Conservation (phyloP, 2,329 filamentous ascomycete genomes). For the Chrysoporthe austroafricana region DNA sequence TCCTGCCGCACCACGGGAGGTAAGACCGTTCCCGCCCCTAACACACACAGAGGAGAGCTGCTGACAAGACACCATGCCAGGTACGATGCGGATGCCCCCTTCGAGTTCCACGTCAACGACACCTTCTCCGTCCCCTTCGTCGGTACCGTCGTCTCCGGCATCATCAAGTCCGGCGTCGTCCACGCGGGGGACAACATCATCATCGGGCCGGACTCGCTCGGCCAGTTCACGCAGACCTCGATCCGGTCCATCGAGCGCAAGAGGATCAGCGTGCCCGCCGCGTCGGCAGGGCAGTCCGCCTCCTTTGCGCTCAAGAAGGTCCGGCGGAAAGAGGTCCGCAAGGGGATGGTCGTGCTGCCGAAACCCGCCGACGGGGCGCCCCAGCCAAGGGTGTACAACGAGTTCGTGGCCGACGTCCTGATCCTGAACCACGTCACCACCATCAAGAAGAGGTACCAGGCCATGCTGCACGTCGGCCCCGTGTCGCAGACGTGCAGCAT, state of each 20-base stretch:
- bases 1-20: constrained; percentile 86
- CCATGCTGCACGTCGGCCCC: constrained; percentile 95
- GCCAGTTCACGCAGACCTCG: constrained; percentile 84
- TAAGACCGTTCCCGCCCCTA: not conserved
- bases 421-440: constrained; percentile 96
- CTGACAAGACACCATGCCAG: constrained; percentile 39
- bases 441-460: constrained; percentile 95
- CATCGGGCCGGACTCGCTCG: constrained; percentile 87
- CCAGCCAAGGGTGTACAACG: constrained; percentile 69
- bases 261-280: constrained; percentile 83
- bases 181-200: constrained; percentile 90
- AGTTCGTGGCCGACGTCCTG: constrained; percentile 85
- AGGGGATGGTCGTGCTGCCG: constrained; percentile 95
- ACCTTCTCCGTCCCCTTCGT: constrained; percentile 98
- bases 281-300: constrained; percentile 88
- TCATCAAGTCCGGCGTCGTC: constrained; percentile 84
- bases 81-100: constrained; percentile 84
- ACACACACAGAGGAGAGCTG: not conserved
- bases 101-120: constrained; percentile 96
- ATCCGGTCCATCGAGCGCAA: constrained; percentile 95
- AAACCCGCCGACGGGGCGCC: constrained; percentile 72
- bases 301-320: constrained; percentile 90
- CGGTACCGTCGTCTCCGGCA: constrained; percentile 92
- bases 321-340: constrained; percentile 87
- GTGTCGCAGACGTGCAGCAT: constrained; percentile 96